These are phyloP conservation scores for Parietichytrium sp. DNA, from an alignment of 108 stramenopile genomes.

Conservation along the genomic window DNA sequence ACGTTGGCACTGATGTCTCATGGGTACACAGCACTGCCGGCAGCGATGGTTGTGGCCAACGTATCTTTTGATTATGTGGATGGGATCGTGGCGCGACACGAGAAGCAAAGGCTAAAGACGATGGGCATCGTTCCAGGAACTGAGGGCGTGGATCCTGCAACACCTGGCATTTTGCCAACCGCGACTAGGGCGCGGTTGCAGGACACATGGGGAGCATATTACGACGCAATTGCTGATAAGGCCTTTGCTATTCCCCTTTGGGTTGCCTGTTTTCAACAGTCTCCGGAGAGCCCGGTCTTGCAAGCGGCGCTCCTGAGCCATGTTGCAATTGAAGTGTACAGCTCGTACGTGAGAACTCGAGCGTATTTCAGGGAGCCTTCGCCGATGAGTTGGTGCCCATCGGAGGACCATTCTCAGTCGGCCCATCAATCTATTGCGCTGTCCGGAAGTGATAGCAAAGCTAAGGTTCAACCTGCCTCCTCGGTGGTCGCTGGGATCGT, in stretches of 20 bases:
- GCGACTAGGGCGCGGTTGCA: background rate
- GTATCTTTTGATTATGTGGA: conserved; percentile 33
- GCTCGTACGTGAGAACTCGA: conserved; percentile 5
- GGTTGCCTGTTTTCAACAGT: background rate
- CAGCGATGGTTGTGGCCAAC: background rate
- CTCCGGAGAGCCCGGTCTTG: background rate
- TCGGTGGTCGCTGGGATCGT: conserved; percentile 32
- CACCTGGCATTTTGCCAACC: background rate
- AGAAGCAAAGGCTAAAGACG: too few species aligned
- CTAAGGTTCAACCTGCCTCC: conserved; percentile 18
- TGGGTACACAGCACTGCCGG: background rate
- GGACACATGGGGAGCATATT: conserved; percentile 35
- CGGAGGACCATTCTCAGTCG: too few species aligned
- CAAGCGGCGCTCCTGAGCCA: conserved; percentile 12
- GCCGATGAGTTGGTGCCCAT: too few species aligned
- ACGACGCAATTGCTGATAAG: conserved; percentile 31
- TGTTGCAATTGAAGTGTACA: background rate
- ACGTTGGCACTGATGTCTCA: background rate
- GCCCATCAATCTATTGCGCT: too few species aligned
- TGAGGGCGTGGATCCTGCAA: too few species aligned
- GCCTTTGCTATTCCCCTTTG: conserved; percentile 33
- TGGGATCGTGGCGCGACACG: background rate
- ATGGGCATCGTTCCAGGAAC: too few species aligned
- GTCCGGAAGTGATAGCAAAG: too few species aligned
- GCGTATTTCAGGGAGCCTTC: background rate